Evolutionary conservation across 495 filamentous ascomycete genomes (phyloP).

Genomic region (Aspergillus ellipticus): DNA sequence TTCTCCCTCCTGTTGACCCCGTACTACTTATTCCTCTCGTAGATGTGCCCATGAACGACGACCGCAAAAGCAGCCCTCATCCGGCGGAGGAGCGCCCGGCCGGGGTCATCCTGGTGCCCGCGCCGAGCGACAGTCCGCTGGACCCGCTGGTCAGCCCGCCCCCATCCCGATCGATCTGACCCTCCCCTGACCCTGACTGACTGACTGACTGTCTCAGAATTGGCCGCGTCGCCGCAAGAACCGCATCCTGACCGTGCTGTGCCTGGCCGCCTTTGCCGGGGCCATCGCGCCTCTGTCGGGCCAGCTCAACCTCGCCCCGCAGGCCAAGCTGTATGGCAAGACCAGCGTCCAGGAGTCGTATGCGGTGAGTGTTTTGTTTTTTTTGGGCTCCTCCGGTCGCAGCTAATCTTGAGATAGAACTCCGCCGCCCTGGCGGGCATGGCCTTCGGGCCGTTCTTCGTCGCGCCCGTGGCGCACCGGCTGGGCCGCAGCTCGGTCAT

Average conservation of each 20-base stretch:
- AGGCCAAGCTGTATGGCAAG: constrained; percentile 28
- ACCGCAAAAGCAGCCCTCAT: neutral
- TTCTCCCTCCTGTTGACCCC: no score
- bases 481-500: constrained; percentile 40
- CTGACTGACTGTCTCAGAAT: constrained; percentile 25
- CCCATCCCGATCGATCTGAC: neutral
- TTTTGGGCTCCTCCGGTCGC: neutral
- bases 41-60: neutral
- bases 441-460: constrained; percentile 41
- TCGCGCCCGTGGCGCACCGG: constrained; percentile 33
- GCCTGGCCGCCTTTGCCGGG: constrained; percentile 30
- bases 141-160: constrained; percentile 39
- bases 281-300: constrained; percentile 30
- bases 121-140: constrained; percentile 41
- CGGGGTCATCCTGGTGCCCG: constrained; percentile 43
- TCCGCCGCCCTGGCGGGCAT: constrained; percentile 41
- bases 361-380: neutral
- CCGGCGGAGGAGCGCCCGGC: neutral
- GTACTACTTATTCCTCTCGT: neutral
- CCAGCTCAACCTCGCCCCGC: constrained; percentile 29
- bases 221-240: constrained; percentile 44
- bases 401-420: constrained; percentile 22
- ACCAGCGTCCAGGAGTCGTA: constrained; percentile 18
- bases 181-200: no score
- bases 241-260: constrained; percentile 28